Percentiles rank a stretch among this genome's conserved stretches.
Conservation (phyloP, 2,329 filamentous ascomycete species). For the Cladosporium cucumerinum region DNA sequence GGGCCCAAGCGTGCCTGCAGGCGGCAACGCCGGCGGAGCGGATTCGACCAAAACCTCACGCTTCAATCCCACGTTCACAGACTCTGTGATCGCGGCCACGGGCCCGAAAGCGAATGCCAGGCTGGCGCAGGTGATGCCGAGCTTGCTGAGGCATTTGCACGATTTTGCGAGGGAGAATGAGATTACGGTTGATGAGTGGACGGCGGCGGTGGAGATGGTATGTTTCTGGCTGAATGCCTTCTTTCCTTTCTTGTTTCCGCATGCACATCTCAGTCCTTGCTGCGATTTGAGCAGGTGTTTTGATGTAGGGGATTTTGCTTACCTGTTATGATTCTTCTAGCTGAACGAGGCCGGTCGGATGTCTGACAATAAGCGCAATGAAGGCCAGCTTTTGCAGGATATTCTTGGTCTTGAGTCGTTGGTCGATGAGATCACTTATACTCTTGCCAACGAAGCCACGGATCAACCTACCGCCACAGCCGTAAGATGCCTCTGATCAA, state of each 20-base stretch:
- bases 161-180: slow-evolving; percentile 59
- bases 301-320: neutral
- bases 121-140: slow-evolving; percentile 42
- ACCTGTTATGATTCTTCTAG: slow-evolving; percentile 22
- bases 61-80: slow-evolving; percentile 35
- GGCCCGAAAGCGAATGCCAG: slow-evolving; percentile 35
- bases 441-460: slow-evolving; percentile 52
- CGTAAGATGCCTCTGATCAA: neutral
- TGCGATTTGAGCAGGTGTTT: too few species aligned
- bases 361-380: slow-evolving; percentile 60
- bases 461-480: slow-evolving; percentile 65
- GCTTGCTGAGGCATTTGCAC: slow-evolving; percentile 55
- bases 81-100: slow-evolving; percentile 36
- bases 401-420: slow-evolving; percentile 55
- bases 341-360: slow-evolving; percentile 63
- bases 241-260: too few species aligned
- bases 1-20: neutral
- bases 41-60: neutral
- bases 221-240: neutral
- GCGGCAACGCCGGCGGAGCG: neutral
- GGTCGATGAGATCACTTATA: slow-evolving; percentile 78
- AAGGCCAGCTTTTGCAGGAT: slow-evolving; percentile 59
- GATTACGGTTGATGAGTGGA: slow-evolving; percentile 58
- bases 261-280: too few species aligned
- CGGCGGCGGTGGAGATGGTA: slow-evolving; percentile 51